Evolutionary conservation across 2,329 filamentous ascomycete species (phyloP).

Genomic region (Penicillium occitanis): DNA sequence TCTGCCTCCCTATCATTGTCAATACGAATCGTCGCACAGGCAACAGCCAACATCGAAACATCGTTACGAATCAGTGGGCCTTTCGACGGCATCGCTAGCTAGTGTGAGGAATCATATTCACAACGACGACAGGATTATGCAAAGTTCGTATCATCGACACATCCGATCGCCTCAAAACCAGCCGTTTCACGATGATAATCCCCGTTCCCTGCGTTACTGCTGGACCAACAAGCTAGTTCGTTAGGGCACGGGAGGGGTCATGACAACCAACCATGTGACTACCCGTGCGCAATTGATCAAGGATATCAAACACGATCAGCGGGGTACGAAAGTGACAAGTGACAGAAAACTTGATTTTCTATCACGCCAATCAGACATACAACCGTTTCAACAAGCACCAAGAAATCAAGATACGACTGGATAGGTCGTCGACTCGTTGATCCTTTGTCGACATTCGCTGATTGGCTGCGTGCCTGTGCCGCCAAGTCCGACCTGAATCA

Average conservation of each 20-base stretch:
- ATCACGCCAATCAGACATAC: not conserved
- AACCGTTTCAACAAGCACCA: not conserved
- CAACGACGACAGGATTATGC: not conserved
- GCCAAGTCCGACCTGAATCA: not conserved
- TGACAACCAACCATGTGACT: slow-evolving; percentile 5
- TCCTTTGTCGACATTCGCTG: not conserved
- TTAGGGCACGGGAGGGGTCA: slow-evolving; percentile 12
- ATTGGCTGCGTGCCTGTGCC: slow-evolving; percentile 12
- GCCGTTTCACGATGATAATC: not conserved
- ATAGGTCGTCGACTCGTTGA: not conserved
- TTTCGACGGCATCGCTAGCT: not conserved
- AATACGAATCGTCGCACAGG: not conserved
- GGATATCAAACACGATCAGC: not conserved
- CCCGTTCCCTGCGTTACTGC: not conserved
- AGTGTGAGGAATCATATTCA: not conserved
- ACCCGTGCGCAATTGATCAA: not conserved
- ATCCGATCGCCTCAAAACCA: not conserved
- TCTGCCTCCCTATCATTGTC: not conserved
- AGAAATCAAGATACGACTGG: not conserved
- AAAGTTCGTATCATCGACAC: not conserved
- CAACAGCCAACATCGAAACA: not conserved
- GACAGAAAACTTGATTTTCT: slow-evolving; percentile 1
- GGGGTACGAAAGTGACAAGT: not conserved
- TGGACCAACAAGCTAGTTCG: not conserved
- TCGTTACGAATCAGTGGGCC: not conserved